Conservation (phyloP, 2,329 filamentous ascomycete species). For the Cladophialophora carrionii region DNA sequence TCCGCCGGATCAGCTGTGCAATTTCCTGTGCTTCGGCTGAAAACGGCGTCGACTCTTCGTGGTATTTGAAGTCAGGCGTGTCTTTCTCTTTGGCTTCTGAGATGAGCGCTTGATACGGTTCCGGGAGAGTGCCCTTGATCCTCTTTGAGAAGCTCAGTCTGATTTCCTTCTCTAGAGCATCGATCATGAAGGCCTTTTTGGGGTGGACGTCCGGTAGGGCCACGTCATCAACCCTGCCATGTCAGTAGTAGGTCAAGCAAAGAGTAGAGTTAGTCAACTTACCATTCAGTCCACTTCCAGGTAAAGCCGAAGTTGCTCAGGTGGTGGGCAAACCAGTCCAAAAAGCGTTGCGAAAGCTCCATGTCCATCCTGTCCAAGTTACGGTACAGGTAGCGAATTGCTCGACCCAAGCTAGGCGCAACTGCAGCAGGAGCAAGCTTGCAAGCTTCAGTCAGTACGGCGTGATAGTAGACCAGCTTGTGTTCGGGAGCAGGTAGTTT, state of each 20-base stretch:
- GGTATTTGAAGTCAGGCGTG: slow-evolving; percentile 93
- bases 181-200: slow-evolving; percentile 89
- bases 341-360: slow-evolving; percentile 81
- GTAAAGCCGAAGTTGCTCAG: slow-evolving; percentile 98
- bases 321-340: slow-evolving; percentile 98
- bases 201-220: slow-evolving; percentile 76
- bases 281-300: slow-evolving; percentile 99
- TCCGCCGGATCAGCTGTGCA: slow-evolving; percentile 76
- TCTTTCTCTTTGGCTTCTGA: slow-evolving; percentile 89
- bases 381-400: slow-evolving; percentile 88
- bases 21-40: slow-evolving; percentile 82
- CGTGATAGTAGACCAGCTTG: slow-evolving; percentile 95
- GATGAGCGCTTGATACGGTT: slow-evolving; percentile 79
- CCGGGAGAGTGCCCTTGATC: slow-evolving; percentile 89
- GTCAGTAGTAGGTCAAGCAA: slow-evolving; percentile 9
- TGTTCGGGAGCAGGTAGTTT: slow-evolving; percentile 85
- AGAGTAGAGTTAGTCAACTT: slow-evolving; percentile 40
- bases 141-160: slow-evolving; percentile 93
- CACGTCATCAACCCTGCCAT: slow-evolving; percentile 72
- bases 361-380: slow-evolving; percentile 81
- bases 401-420: slow-evolving; percentile 87
- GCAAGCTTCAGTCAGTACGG: slow-evolving; percentile 90
- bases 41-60: slow-evolving; percentile 74
- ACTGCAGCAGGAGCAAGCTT: slow-evolving; percentile 96
- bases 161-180: slow-evolving; percentile 93